Evolutionary conservation across 2,329 filamentous ascomycete species (phyloP), one percentile per base, ranked within the genome.

Genomic region (Xylariales sp.): DNA sequence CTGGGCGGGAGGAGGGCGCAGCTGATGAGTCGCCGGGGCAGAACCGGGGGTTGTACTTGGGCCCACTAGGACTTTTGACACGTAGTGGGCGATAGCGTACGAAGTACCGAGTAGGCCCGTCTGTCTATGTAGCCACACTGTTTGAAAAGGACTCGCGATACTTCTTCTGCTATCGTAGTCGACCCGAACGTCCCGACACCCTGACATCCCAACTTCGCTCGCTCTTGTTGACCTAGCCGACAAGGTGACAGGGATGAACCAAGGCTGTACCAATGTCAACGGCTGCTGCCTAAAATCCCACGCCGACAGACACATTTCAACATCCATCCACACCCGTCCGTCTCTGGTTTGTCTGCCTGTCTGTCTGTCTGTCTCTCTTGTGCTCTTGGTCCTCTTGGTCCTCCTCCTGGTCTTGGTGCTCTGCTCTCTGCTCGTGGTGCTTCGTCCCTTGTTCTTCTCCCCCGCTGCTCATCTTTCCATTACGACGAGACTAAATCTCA

Each of bases 201-300:
- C 23, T 23, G 23, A n/a, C 36, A 14, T 48, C 23, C 23, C 59
- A 43, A 28, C 53, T 50, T 54, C 56, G 23, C 12, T 39, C 39
- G 28, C 46, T 14, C 18, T 14, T 41, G 30, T 48, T 3, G 56
- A 58, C 52, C 59, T 41, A 61, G 55, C 34, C 34, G 62, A 60
- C 23, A 63, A 65, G 73, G 64, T 41, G 62, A 65, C 67, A 69
- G 73, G 64, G 73, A 64, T 64, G 64, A 28, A 39, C 66, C 65
- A 71, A 69, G 69, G 67, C 66, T 67, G 70, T 69, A 60, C 73
- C 73, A 74, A 72, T 72, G 57, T 68, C 65, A 71, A 75, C 70
- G 71, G 65, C 75, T 77, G 75, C 75, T 77, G 75, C 75, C 75
- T 77, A 77, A 76, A 76, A 63, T 66, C 69, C 70, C 66, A 65